These are phyloP conservation scores for Phanerochaete carnosa DNA, from an alignment of 768 basidiomycete genomes.

Conservation along the genomic window DNA sequence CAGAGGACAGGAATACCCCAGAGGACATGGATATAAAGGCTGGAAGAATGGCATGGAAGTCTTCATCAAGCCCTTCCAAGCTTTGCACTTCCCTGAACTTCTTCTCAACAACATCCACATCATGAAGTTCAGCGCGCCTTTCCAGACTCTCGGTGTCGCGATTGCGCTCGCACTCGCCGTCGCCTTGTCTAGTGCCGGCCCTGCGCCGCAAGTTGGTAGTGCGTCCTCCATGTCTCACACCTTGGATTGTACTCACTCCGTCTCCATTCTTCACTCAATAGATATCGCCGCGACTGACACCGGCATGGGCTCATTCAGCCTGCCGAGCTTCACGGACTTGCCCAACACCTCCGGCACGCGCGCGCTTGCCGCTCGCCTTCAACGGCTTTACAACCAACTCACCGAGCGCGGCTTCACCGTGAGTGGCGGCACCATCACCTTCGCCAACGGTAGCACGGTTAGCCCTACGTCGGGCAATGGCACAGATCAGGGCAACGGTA, in stretches of 20 bases:
- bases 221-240: not conserved
- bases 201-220: not conserved
- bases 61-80: too few relatives aligned
- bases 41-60: too few relatives aligned
- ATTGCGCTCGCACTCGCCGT: not conserved
- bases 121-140: not conserved
- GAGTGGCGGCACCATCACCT: not conserved
- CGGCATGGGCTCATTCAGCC: not conserved
- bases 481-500: not conserved
- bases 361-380: not conserved
- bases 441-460: not conserved
- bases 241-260: not conserved
- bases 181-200: not conserved
- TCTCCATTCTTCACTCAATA: too few relatives aligned
- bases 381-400: not conserved
- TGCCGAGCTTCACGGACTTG: not conserved
- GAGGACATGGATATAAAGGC: too few relatives aligned
- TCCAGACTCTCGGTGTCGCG: not conserved
- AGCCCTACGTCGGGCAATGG: not conserved
- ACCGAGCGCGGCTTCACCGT: not conserved
- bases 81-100: too few relatives aligned
- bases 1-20: too few relatives aligned
- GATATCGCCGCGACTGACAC: too few relatives aligned
- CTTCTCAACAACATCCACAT: too few relatives aligned
- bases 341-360: not conserved